phyloP scores from a whole-genome alignment of 768 basidiomycete species.

The Mycena metata region DNA sequence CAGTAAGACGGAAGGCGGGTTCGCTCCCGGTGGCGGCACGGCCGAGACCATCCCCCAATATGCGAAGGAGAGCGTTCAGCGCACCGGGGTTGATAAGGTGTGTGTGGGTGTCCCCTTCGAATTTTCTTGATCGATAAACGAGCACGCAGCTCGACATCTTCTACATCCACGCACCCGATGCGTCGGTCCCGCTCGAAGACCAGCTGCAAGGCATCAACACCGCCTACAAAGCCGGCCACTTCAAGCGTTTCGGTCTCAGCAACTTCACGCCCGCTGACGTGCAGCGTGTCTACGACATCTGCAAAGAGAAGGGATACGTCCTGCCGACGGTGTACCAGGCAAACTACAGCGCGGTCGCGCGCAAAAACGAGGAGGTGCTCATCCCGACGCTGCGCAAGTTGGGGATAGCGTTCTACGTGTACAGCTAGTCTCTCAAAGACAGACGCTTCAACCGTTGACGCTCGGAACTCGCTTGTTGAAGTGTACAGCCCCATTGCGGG shows the following conservation, averaged over 20 bases:
- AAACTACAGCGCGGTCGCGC: conserved; percentile 10
- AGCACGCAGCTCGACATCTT: conserved; percentile 8
- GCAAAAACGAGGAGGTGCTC: conserved; percentile 6
- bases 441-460: too few species aligned
- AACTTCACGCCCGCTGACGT: conserved; percentile 10
- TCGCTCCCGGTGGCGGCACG: neutral
- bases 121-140: neutral
- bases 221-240: too few species aligned
- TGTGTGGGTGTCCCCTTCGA: neutral
- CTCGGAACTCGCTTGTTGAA: too few species aligned
- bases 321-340: conserved; percentile 12
- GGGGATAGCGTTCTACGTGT: conserved; percentile 1
- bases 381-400: conserved; percentile 11
- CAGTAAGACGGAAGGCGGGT: conserved; percentile 10
- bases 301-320: conserved; percentile 9
- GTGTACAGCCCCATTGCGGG: conserved; percentile 12
- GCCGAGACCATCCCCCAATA: neutral
- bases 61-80: neutral
- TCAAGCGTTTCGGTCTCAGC: conserved; percentile 1
- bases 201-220: too few species aligned
- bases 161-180: conserved; percentile 12
- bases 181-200: too few species aligned
- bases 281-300: conserved; percentile 9
- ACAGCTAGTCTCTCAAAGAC: too few species aligned
- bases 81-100: neutral